Evolutionary conservation across 345 rosid species (phyloP), one percentile per base, ranked within the genome.

Genomic region (Populus nigra): DNA sequence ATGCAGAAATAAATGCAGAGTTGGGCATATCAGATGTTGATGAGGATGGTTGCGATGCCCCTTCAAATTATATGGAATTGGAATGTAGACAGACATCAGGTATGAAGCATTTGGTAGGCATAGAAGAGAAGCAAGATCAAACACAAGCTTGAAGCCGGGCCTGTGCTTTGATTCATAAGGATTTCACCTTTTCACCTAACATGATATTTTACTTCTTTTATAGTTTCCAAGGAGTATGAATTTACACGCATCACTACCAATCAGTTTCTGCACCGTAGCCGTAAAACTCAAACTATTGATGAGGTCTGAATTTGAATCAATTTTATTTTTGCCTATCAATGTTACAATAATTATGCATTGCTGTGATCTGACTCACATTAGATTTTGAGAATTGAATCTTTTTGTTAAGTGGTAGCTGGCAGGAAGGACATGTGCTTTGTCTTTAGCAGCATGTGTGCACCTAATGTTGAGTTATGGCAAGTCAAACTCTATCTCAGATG

Each of bases 1-100:
- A 92, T 85, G 94, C 87, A 76, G 98, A 96, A 65, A 96, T 96
- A 76, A 96, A 96, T 80, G 90, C 86, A 8, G 97, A 96, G 89
- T 86, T 96, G 88, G 98, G 97, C 77, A 73, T 96, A 87, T 90
- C 97, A 71, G 91, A 93, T 78, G 90, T 82, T 65, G 99, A 93
- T 75, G 99, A 93, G 84, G 99, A 92, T 73, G 92, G 84, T 72
- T 86, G 74, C 80, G 90, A 89, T 87, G 80, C 84, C 72, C 83
- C 72, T 79, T 76, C 71, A 59, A 88, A 89, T 80, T 78, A 82
- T 68, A 85, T 79, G 79, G 91, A 83, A 65, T 79, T 87, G 77
- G 89, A 87, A 76, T 84, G 65, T 76, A 88, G 81, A 66, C 86
- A 76, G 43, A 36, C 75, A 41, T 38, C 88, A 88, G 97, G 98